phyloP scores from a whole-genome alignment of 2,329 filamentous ascomycete genomes.

The Clarireedia sp. region DNA sequence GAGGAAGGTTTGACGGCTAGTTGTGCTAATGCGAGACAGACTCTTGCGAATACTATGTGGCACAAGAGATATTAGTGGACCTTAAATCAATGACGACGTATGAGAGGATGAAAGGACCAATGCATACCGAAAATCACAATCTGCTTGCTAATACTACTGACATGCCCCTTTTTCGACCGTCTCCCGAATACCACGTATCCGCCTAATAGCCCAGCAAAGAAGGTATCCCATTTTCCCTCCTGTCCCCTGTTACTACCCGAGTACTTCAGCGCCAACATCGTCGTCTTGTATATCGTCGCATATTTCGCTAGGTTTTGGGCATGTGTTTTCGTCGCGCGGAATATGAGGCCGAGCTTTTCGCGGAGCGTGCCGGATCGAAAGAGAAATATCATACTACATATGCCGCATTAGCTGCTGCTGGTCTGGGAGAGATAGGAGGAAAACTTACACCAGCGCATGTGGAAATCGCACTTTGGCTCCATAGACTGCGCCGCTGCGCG shows the following conservation, averaged over 20 bases:
- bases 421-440: neutral
- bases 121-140: conserved; percentile 73
- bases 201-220: conserved; percentile 78
- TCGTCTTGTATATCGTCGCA: conserved; percentile 80
- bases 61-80: neutral
- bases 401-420: conserved; percentile 1
- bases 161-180: conserved; percentile 55
- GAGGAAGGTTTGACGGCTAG: conserved; percentile 62
- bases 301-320: conserved; percentile 88
- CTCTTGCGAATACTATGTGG: conserved; percentile 70
- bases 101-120: neutral
- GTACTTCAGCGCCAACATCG: conserved; percentile 67
- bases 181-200: conserved; percentile 88
- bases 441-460: conserved; percentile 74
- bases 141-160: conserved; percentile 83
- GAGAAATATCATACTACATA: conserved; percentile 78
- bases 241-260: conserved; percentile 50
- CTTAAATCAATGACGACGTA: neutral
- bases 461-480: conserved; percentile 97
- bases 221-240: conserved; percentile 70
- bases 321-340: conserved; percentile 82
- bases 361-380: conserved; percentile 82
- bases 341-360: conserved; percentile 69
- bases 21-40: conserved; percentile 75
- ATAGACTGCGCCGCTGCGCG: conserved; percentile 95